Base-by-base conservation (phyloP, 441 rosid species). In the Pelargonium hybrid region DNA sequence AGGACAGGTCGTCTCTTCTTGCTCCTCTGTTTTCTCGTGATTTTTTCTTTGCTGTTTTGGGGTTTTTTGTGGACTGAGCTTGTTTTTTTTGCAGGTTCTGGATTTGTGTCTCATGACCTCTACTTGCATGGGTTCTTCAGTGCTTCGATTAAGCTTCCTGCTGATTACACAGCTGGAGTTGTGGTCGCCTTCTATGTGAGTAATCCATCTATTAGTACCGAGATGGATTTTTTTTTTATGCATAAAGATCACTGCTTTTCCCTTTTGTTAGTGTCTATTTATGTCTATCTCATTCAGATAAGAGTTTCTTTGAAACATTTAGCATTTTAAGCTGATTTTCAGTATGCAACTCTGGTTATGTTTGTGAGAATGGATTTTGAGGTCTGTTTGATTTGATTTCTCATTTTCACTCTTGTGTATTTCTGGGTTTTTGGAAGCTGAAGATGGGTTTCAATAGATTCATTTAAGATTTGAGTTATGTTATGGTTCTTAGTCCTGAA, bases 181-280 rank as follows among this genome's bases (percentile, higher is more conserved):
- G 98, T 94, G 78, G 94, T 94, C 74, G 99, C 99, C 8, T 94
- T 94, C 75, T 94, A 94, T 80, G 99, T 94, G 77, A 89, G 98
- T 80, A 21, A 17, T 66, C 5, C 66, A 66, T 21, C 31, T 9
- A 4, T 2, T 6, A 14, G 7, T 9, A 64, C 63, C 41, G 62
- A 63, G 73, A 59, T 69, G 39, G 50, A 0, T 47, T 59, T 34
- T 69, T 47, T 59, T 34, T 69, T 41, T 56, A 20, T 29, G 57
- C 25, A 6, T 0, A 34, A 34, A 34, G 41, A 5, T 34, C 8
- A 34, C 6, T 34, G 41, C 7, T 34, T 34, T 34, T 7, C 41
- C 9, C 41, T 34, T 34, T 34, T 23, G 34, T 29, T 29, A 34
- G 39, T 34, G 39, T 0, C 39, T 7, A 4, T 34, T 34, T 4